Conservation (phyloP, 1,284 basidiomycete genomes). For the Malassezia sp. region DNA sequence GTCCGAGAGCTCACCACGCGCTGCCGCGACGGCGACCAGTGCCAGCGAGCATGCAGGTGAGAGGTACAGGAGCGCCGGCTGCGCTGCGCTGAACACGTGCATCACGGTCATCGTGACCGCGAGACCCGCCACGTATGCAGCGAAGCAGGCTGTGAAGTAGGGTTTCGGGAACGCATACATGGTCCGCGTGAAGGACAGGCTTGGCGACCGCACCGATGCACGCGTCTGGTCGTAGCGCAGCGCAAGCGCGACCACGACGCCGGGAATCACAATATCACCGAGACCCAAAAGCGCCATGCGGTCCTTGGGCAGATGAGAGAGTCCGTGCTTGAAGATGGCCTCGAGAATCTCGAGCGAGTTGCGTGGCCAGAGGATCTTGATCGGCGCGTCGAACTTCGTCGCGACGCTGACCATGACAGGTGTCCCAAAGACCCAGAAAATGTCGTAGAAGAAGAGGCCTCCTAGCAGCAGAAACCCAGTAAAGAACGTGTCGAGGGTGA, state of each 20-base stretch:
- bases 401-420: slow-evolving; percentile 56
- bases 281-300: slow-evolving; percentile 72
- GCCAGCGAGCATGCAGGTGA: slow-evolving; percentile 52
- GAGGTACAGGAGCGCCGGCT: slow-evolving; percentile 86
- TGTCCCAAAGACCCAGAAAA: slow-evolving; percentile 44
- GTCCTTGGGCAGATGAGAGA: slow-evolving; percentile 10
- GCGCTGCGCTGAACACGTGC: slow-evolving; percentile 67
- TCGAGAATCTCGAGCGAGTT: slow-evolving; percentile 30
- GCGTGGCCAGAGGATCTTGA: slow-evolving; percentile 52
- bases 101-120: slow-evolving; percentile 72
- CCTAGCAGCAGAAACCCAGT: slow-evolving; percentile 71
- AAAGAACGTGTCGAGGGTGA: slow-evolving; percentile 79
- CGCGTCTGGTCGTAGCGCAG: slow-evolving; percentile 67
- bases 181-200: slow-evolving; percentile 23
- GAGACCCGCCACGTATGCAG: slow-evolving; percentile 69
- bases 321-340: slow-evolving; percentile 10
- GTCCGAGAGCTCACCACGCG: slow-evolving; percentile 45
- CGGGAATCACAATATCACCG: slow-evolving; percentile 79
- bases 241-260: slow-evolving; percentile 76
- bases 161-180: slow-evolving; percentile 55
- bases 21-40: slow-evolving; percentile 44
- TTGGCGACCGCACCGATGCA: slow-evolving; percentile 48
- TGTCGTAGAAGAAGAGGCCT: slow-evolving; percentile 44
- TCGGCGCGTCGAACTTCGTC: slow-evolving; percentile 80
- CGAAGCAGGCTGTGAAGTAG: slow-evolving; percentile 65